Conservation (phyloP, 1,284 basidiomycete genomes). For the Pyrrhoderma noxium region DNA sequence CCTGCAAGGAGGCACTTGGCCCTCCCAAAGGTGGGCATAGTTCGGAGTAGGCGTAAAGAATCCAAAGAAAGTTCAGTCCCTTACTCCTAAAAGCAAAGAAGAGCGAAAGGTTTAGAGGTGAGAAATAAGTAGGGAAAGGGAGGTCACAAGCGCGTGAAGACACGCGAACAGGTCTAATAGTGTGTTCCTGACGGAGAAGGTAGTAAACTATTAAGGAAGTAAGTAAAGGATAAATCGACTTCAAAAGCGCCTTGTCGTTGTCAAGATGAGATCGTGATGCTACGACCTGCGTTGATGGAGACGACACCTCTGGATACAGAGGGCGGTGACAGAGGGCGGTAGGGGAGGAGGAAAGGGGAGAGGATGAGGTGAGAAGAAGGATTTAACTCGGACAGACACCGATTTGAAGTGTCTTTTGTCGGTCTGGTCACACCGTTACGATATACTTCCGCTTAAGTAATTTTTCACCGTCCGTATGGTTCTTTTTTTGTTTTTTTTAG, state of each 20-base stretch:
- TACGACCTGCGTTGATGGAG: too few species aligned
- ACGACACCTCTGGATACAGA: conserved; percentile 3
- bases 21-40: conserved; percentile 10
- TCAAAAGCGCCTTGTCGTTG: too few species aligned
- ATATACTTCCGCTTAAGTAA: too few species aligned
- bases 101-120: not conserved
- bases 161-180: too few species aligned
- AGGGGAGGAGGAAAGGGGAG: not conserved
- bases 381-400: not conserved
- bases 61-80: conserved; percentile 2
- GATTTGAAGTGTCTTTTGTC: too few species aligned
- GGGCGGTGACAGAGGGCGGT: conserved; percentile 8
- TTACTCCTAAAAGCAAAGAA: not conserved
- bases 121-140: not conserved
- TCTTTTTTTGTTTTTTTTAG: too few species aligned
- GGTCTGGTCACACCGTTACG: too few species aligned
- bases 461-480: too few species aligned
- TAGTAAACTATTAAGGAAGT: not conserved
- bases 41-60: not conserved
- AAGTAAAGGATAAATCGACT: too few species aligned
- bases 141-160: not conserved
- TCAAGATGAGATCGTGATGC: too few species aligned
- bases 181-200: not conserved
- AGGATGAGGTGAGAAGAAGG: not conserved
- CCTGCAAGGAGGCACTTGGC: conserved; percentile 4